Conservation (phyloP, 352 stramenopile genomes). For the Phytophthora boehmeriae region DNA sequence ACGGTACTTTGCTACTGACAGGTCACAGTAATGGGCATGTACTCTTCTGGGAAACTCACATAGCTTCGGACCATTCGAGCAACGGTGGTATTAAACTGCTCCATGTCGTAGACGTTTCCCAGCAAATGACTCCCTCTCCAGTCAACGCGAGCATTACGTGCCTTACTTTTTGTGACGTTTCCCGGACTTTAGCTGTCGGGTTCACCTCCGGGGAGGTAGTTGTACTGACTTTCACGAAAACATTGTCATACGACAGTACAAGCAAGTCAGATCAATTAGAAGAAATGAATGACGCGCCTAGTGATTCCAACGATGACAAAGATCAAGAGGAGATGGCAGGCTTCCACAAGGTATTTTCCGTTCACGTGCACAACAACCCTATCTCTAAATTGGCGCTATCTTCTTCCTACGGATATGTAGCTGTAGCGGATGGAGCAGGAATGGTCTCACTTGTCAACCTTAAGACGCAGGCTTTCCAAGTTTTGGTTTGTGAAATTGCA, state of each 20-base stretch:
- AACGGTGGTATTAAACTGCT: conserved; percentile 62
- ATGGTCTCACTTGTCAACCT: conserved; percentile 68
- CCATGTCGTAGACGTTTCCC: conserved; percentile 49
- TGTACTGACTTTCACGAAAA: conserved; percentile 51
- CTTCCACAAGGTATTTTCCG: conserved; percentile 53
- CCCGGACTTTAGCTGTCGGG: conserved; percentile 52
- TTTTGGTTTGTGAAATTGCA: conserved; percentile 62
- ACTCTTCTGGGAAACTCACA: conserved; percentile 65
- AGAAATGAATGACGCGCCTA: not conserved
- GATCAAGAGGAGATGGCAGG: conserved; percentile 30
- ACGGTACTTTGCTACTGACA: conserved; percentile 60
- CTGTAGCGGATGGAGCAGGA: conserved; percentile 56
- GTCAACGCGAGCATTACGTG: conserved; percentile 46
- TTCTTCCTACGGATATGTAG: conserved; percentile 53
- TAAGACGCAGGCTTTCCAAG: conserved; percentile 52
- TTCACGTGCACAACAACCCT: conserved; percentile 64
- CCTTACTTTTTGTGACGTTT: conserved; percentile 52
- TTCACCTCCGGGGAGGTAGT: conserved; percentile 63
- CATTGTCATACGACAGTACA: conserved; percentile 5
- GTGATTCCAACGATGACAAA: conserved; percentile 1
- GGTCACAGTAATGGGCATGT: conserved; percentile 61
- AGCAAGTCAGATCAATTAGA: not conserved
- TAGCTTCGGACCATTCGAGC: conserved; percentile 54
- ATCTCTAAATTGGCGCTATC: conserved; percentile 61
- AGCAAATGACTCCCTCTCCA: conserved; percentile 42